phyloP scores from a whole-genome alignment of 352 stramenopile species.

The Blastocystis sp. region DNA sequence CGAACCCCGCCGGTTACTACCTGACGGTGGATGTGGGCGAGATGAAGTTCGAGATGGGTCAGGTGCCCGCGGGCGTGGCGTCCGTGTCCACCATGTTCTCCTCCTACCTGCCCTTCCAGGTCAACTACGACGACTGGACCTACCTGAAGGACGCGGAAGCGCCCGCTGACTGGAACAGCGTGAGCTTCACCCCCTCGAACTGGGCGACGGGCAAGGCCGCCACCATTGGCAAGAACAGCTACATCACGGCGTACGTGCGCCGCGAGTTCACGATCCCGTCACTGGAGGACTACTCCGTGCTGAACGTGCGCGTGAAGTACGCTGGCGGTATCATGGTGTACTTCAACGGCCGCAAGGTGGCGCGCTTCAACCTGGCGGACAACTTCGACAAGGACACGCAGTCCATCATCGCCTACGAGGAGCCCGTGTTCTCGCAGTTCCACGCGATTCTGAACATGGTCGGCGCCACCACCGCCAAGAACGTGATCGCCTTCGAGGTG shows the following conservation, averaged over 20 bases:
- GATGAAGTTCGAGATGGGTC: constrained; percentile 7
- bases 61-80: neutral
- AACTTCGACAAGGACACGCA: neutral
- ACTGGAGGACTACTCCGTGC: neutral
- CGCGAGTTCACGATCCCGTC: neutral
- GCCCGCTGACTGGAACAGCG: neutral
- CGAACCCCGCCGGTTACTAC: neutral
- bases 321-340: constrained; percentile 4
- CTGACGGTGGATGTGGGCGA: constrained; percentile 2
- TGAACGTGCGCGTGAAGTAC: constrained; percentile 36
- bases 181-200: neutral
- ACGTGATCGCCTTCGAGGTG: constrained; percentile 42
- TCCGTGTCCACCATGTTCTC: constrained; percentile 11
- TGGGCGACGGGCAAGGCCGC: neutral
- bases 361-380: constrained; percentile 26
- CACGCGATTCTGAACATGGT: neutral
- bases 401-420: neutral
- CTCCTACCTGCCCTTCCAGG: constrained; percentile 22
- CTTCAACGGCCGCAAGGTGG: constrained; percentile 35
- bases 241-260: neutral
- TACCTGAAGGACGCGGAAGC: neutral
- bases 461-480: neutral
- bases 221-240: neutral
- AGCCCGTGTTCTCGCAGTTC: neutral
- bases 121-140: constrained; percentile 6